Evolutionary conservation across 768 basidiomycete genomes (phyloP).

Genomic region (Hypholoma sublateritium): DNA sequence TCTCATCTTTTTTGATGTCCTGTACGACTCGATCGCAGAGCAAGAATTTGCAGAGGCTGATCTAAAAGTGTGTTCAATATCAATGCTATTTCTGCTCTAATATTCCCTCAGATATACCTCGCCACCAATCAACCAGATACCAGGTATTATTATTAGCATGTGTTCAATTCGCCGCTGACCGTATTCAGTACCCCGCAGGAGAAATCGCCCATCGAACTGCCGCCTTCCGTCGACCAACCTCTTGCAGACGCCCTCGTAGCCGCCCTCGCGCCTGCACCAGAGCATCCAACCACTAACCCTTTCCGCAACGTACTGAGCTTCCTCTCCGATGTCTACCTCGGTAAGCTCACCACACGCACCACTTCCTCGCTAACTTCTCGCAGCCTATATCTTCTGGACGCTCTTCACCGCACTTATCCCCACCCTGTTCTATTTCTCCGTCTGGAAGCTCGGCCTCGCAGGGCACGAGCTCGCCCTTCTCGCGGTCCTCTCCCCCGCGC

Average conservation of each 20-base stretch:
- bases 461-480: conserved; percentile 80
- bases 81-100: neutral
- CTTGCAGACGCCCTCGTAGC: conserved; percentile 7
- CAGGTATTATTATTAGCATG: conserved; percentile 26
- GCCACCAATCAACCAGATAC: conserved; percentile 6
- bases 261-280: conserved; percentile 6
- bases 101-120: conserved; percentile 25
- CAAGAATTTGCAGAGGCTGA: conserved; percentile 56
- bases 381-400: conserved; percentile 83
- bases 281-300: neutral
- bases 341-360: conserved; percentile 37
- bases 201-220: neutral
- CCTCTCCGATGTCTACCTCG: conserved; percentile 49
- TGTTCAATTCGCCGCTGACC: neutral
- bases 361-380: conserved; percentile 7
- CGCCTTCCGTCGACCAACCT: neutral
- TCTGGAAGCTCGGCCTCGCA: conserved; percentile 86
- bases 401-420: conserved; percentile 77
- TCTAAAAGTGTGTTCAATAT: conserved; percentile 44
- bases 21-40: conserved; percentile 68
- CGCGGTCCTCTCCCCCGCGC: conserved; percentile 64
- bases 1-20: conserved; percentile 70
- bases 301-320: conserved; percentile 24
- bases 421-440: conserved; percentile 87
- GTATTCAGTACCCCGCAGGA: too few relatives aligned